Conservation (phyloP, 2,329 filamentous ascomycete species). For the Malbranchea zuffiana region DNA sequence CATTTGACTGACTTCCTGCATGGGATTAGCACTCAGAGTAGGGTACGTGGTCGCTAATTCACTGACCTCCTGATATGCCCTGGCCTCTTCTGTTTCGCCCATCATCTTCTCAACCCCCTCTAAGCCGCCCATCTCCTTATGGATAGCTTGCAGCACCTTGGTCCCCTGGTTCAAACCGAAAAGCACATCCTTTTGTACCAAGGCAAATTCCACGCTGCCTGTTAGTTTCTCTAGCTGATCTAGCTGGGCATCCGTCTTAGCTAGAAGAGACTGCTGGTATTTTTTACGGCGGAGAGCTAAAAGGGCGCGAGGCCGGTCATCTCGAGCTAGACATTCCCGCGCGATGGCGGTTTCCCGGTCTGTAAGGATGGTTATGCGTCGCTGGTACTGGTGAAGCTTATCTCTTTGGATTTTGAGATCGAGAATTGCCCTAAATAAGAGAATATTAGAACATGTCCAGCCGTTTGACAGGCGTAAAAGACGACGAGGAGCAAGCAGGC, state of each 20-base stretch:
- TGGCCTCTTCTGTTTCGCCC: constrained; percentile 80
- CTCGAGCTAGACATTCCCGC: constrained; percentile 64
- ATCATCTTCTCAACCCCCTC: constrained; percentile 91
- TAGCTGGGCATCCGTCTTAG: constrained; percentile 87
- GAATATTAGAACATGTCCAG: neutral
- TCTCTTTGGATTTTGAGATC: constrained; percentile 97
- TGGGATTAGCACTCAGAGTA: constrained; percentile 1
- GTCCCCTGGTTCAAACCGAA: constrained; percentile 90
- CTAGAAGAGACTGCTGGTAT: constrained; percentile 82
- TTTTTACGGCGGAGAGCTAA: constrained; percentile 89
- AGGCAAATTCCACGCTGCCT: constrained; percentile 82
- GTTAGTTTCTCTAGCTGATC: constrained; percentile 85
- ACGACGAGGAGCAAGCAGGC: no score
- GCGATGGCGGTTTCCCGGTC: constrained; percentile 80
- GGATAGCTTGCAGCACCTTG: constrained; percentile 76
- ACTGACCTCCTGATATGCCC: constrained; percentile 76
- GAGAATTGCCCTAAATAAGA: constrained; percentile 65
- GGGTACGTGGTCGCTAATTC: neutral
- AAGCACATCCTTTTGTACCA: constrained; percentile 92
- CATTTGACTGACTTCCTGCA: constrained; percentile 82
- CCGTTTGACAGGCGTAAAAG: no score
- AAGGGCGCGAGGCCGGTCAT: constrained; percentile 71
- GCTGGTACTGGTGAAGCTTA: constrained; percentile 92
- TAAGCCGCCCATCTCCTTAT: constrained; percentile 89
- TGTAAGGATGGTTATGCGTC: constrained; percentile 75